Evolutionary conservation across 345 rosid genomes (phyloP).

Genomic region (Moricandia moricandioides): DNA sequence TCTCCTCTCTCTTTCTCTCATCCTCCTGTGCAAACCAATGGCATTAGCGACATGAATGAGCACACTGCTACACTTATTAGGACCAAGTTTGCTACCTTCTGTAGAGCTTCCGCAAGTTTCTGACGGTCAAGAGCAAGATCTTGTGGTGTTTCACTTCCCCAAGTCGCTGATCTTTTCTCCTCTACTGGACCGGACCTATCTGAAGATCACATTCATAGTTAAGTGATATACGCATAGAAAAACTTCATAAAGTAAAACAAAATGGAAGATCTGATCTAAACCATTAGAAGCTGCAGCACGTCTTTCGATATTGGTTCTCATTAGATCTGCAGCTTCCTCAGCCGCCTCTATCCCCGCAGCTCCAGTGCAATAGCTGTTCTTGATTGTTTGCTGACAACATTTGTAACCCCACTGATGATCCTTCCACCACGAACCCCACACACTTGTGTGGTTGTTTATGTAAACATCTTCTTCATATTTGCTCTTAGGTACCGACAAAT

Average conservation of each 20-base stretch:
- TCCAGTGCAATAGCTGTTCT: conserved; percentile 83
- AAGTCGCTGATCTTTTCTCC: conserved; percentile 50
- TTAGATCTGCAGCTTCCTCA: conserved; percentile 62
- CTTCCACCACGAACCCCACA: too few relatives aligned
- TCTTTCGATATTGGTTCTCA: conserved; percentile 67
- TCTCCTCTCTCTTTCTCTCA: conserved; percentile 45
- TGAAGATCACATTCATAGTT: conserved; percentile 7
- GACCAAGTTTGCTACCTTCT: conserved; percentile 41
- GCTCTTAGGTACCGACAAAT: conserved; percentile 6
- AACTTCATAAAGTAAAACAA: neutral
- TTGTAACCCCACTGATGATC: too few relatives aligned
- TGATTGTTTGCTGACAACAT: conserved; percentile 46
- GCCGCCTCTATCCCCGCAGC: conserved; percentile 81
- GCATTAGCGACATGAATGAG: neutral
- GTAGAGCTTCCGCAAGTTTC: conserved; percentile 44
- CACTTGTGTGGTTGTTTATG: too few relatives aligned
- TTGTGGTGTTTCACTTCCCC: conserved; percentile 57
- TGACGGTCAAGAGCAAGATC: conserved; percentile 50
- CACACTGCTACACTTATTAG: neutral
- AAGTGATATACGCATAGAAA: neutral
- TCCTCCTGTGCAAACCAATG: conserved; percentile 44
- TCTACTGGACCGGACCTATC: conserved; percentile 39
- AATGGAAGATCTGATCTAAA: conserved; percentile 1
- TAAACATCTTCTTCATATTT: too few relatives aligned
- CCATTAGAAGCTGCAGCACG: conserved; percentile 51